Percentiles rank a stretch among this genome's conserved stretches.
Conservation (phyloP, 83 land plant genomes). For the Isoetes engelmannii region DNA sequence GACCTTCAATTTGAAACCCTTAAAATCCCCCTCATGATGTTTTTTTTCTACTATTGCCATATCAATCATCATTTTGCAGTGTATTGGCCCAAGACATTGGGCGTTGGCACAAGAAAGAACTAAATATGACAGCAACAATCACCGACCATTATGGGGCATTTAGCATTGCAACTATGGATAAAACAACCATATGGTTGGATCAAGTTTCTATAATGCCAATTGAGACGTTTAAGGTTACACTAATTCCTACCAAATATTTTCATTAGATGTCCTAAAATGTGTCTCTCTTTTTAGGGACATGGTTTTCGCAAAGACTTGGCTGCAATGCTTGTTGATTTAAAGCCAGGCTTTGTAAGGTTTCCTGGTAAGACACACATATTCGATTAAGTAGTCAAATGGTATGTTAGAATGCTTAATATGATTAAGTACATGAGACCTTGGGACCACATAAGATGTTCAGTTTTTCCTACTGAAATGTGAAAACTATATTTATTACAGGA, state of each 20-base stretch:
- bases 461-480: too few relatives aligned
- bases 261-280: too few relatives aligned
- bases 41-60: not conserved
- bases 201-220: slow-evolving; percentile 5
- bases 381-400: too few relatives aligned
- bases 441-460: too few relatives aligned
- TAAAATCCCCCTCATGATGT: not conserved
- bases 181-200: slow-evolving; percentile 1
- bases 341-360: slow-evolving; percentile 78
- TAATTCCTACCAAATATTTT: too few relatives aligned
- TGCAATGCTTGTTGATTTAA: slow-evolving; percentile 53
- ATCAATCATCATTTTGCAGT: not conserved
- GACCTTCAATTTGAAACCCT: too few relatives aligned
- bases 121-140: not conserved
- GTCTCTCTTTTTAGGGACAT: slow-evolving; percentile 51
- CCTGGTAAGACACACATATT: slow-evolving; percentile 46
- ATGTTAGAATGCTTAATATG: too few relatives aligned
- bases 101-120: slow-evolving; percentile 2
- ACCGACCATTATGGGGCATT: slow-evolving; percentile 5
- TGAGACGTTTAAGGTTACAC: slow-evolving; percentile 1
- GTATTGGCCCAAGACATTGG: not conserved
- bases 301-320: slow-evolving; percentile 71
- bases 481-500: too few relatives aligned
- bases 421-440: too few relatives aligned
- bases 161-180: not conserved